Conservation (phyloP, 1,284 basidiomycete genomes). For the Heterobasidion parviporum region DNA sequence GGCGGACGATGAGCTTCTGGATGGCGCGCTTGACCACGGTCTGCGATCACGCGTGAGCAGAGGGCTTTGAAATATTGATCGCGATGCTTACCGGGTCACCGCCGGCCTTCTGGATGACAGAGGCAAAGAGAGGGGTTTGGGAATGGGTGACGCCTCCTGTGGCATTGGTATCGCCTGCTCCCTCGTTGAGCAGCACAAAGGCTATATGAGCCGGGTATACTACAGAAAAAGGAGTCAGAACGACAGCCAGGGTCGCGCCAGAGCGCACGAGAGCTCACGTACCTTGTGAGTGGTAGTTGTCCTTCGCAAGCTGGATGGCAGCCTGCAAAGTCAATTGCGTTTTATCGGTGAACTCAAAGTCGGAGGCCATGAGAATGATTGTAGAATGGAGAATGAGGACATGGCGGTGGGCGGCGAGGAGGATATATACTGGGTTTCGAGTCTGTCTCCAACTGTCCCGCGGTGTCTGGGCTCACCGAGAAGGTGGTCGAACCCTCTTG, state of each 20-base stretch:
- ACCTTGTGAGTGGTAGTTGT: slow-evolving; percentile 77
- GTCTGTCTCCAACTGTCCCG: too few species aligned
- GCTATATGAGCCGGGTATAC: slow-evolving; percentile 76
- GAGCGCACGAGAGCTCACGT: slow-evolving; percentile 10
- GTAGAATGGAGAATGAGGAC: neutral
- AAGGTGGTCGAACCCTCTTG: neutral
- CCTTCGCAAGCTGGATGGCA: slow-evolving; percentile 75
- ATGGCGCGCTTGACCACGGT: slow-evolving; percentile 49
- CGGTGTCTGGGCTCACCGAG: neutral
- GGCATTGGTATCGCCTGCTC: slow-evolving; percentile 25
- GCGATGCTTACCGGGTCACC: slow-evolving; percentile 58
- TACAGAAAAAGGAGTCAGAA: slow-evolving; percentile 16
- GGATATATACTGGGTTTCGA: too few species aligned
- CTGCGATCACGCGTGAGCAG: slow-evolving; percentile 24
- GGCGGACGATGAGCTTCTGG: slow-evolving; percentile 63
- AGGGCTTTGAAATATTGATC: neutral
- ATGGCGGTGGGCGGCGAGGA: neutral
- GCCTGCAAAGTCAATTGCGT: slow-evolving; percentile 57
- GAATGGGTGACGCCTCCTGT: slow-evolving; percentile 20
- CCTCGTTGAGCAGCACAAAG: slow-evolving; percentile 65
- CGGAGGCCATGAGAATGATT: slow-evolving; percentile 40
- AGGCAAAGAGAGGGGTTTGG: slow-evolving; percentile 53
- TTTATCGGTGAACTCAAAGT: slow-evolving; percentile 74
- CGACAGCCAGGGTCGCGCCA: neutral
- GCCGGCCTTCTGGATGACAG: slow-evolving; percentile 71